Percentiles rank a stretch among this genome's conserved stretches.
Conservation (phyloP, 306 rosid species). For the Castanea sativa region DNA sequence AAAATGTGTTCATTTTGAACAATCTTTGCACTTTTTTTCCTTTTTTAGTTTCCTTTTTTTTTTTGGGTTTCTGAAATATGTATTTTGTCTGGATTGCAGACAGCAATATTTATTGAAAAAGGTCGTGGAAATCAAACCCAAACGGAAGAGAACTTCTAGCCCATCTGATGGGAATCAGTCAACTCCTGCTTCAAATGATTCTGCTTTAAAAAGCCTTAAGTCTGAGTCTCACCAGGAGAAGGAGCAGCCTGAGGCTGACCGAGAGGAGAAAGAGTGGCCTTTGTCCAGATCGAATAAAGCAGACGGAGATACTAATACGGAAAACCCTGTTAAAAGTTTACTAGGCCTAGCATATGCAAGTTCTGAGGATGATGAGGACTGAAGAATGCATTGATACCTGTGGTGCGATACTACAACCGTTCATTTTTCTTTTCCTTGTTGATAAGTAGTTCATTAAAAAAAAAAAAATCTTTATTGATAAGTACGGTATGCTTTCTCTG, state of each 20-base stretch:
- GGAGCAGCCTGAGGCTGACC: constrained; percentile 24
- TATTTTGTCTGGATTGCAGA: constrained; percentile 37
- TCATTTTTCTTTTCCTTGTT: constrained; percentile 7
- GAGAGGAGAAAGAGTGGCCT: constrained; percentile 15
- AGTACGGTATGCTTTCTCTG: constrained; percentile 27
- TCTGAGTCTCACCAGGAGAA: constrained; percentile 29
- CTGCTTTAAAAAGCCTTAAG: constrained; percentile 18
- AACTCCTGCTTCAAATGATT: constrained; percentile 8
- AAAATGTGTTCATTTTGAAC: neutral
- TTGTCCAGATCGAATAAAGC: constrained; percentile 21
- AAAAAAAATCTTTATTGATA: neutral
- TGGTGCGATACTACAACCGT: neutral
- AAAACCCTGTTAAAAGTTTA: constrained; percentile 57
- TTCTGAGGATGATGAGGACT: constrained; percentile 87
- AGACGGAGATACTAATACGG: constrained; percentile 32
- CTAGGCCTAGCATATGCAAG: constrained; percentile 81
- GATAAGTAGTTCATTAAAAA: constrained; percentile 17
- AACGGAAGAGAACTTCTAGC: constrained; percentile 60
- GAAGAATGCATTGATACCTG: constrained; percentile 22
- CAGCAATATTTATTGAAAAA: constrained; percentile 89
- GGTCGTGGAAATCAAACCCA: constrained; percentile 88
- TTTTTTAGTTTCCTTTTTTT: neutral
- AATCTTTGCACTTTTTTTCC: neutral
- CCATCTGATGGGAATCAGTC: constrained; percentile 31
- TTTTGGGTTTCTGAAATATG: neutral